phyloP scores from a whole-genome alignment of 2,329 filamentous ascomycete genomes.

The Pseudonectria buxi region DNA sequence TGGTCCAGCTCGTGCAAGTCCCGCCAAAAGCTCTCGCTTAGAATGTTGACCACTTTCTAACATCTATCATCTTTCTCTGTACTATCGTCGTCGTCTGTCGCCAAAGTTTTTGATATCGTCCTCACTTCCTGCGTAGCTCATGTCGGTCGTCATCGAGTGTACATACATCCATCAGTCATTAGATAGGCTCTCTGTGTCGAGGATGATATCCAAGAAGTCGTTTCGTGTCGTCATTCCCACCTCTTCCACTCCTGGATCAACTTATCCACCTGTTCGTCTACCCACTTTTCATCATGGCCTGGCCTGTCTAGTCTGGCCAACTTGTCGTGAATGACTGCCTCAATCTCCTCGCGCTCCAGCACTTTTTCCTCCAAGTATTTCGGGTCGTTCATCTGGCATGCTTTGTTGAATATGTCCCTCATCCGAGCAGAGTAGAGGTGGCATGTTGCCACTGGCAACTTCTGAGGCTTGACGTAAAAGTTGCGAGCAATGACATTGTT shows the following conservation, averaged over 20 bases:
- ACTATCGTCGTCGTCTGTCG: too few relatives aligned
- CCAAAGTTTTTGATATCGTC: too few relatives aligned
- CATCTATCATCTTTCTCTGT: too few relatives aligned
- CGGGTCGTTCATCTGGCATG: slow-evolving; percentile 61
- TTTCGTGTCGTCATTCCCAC: slow-evolving; percentile 41
- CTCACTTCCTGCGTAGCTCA: too few relatives aligned
- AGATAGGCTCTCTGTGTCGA: not conserved
- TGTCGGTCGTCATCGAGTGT: too few relatives aligned
- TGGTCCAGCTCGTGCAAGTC: too few relatives aligned
- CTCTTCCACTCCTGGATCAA: slow-evolving; percentile 51
- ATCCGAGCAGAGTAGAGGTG: slow-evolving; percentile 78
- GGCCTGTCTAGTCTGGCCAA: slow-evolving; percentile 37
- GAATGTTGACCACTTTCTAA: too few relatives aligned
- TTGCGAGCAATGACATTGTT: slow-evolving; percentile 52
- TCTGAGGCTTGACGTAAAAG: slow-evolving; percentile 56
- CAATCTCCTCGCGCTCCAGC: slow-evolving; percentile 52
- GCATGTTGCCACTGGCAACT: slow-evolving; percentile 53
- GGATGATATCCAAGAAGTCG: slow-evolving; percentile 2
- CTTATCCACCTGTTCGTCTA: slow-evolving; percentile 38
- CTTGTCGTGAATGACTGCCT: slow-evolving; percentile 51
- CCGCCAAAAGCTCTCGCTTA: too few relatives aligned
- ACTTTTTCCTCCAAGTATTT: slow-evolving; percentile 53
- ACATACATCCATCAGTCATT: too few relatives aligned
- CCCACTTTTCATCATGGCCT: slow-evolving; percentile 30
- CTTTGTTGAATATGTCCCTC: slow-evolving; percentile 63